Evolutionary conservation across 2,329 filamentous ascomycete species (phyloP).

Genomic region (Sclerotiophoma versabilis): DNA sequence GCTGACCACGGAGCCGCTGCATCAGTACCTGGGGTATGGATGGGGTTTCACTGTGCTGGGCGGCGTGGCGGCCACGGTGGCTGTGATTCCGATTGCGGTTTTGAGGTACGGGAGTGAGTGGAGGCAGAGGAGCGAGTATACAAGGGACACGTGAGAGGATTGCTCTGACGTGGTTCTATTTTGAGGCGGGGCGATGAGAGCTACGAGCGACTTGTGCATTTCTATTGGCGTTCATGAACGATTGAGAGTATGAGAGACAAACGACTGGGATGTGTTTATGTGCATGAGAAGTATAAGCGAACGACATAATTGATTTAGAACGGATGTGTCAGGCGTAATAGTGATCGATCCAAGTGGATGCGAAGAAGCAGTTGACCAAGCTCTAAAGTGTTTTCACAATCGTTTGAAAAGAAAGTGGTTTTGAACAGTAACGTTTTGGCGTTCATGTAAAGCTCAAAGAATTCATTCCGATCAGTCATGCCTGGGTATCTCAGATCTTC

Average conservation of each 20-base stretch:
- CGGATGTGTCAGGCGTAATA: no score
- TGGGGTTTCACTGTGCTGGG: constrained; percentile 59
- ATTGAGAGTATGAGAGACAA: not conserved
- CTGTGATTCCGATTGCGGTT: constrained; percentile 60
- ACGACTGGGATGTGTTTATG: not conserved
- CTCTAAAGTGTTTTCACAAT: no score
- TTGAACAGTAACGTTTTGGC: not conserved
- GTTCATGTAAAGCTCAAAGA: not conserved
- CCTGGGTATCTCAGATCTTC: not conserved
- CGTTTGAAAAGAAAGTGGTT: no score
- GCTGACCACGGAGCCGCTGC: constrained; percentile 58
- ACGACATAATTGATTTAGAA: no score
- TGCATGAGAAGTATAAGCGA: no score
- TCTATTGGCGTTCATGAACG: not conserved
- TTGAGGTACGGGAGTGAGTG: constrained; percentile 60
- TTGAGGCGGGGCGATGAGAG: not conserved
- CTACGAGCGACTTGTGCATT: not conserved
- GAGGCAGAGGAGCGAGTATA: constrained; percentile 61
- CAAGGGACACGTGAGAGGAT: constrained; percentile 32
- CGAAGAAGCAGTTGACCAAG: no score
- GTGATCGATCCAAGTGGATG: no score
- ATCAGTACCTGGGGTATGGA: constrained; percentile 60
- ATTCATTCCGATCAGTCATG: not conserved
- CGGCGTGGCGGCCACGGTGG: constrained; percentile 52
- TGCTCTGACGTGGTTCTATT: not conserved